Evolutionary conservation across 2,329 filamentous ascomycete genomes (phyloP).

Genomic region (Endoconidiophora laricicola): DNA sequence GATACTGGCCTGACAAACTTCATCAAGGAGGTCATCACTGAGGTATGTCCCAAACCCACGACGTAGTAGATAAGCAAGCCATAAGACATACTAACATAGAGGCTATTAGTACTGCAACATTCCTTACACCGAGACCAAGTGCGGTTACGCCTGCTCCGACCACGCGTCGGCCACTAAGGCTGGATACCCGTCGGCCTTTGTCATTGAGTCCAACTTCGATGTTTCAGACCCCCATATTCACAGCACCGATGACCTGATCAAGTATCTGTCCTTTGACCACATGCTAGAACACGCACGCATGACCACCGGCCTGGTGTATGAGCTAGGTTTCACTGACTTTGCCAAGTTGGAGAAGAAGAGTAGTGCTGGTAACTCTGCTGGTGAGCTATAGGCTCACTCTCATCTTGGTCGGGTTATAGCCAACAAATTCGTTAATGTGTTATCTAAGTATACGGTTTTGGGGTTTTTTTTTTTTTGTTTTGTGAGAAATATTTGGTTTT

Average conservation of each 20-base stretch:
- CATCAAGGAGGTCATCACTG: constrained; percentile 73
- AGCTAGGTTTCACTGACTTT: constrained; percentile 50
- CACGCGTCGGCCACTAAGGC: constrained; percentile 52
- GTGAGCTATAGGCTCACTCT: constrained; percentile 18
- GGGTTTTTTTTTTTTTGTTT: not conserved
- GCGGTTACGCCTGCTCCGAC: constrained; percentile 70
- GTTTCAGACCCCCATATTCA: constrained; percentile 55
- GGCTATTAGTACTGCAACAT: constrained; percentile 60
- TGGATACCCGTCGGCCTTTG: constrained; percentile 48
- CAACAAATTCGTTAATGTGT: not conserved
- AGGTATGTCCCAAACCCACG: constrained; percentile 24
- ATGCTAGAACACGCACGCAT: constrained; percentile 46
- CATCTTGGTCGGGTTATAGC: not conserved
- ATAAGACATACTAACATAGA: not conserved
- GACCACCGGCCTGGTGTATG: constrained; percentile 30
- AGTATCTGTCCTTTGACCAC: constrained; percentile 50
- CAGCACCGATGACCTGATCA: constrained; percentile 52
- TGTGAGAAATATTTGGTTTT: not conserved
- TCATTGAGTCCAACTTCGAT: constrained; percentile 44
- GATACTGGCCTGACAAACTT: constrained; percentile 69
- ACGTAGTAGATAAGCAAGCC: not conserved
- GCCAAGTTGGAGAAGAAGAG: constrained; percentile 20
- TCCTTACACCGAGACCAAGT: constrained; percentile 73
- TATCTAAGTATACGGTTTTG: not conserved
- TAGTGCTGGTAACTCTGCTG: constrained; percentile 8